Percentiles rank a stretch among this genome's conserved stretches.
Evolutionary conservation across 805 yeast species (phyloP).

Genomic region (Wickerhamiella vanderwaltii): DNA sequence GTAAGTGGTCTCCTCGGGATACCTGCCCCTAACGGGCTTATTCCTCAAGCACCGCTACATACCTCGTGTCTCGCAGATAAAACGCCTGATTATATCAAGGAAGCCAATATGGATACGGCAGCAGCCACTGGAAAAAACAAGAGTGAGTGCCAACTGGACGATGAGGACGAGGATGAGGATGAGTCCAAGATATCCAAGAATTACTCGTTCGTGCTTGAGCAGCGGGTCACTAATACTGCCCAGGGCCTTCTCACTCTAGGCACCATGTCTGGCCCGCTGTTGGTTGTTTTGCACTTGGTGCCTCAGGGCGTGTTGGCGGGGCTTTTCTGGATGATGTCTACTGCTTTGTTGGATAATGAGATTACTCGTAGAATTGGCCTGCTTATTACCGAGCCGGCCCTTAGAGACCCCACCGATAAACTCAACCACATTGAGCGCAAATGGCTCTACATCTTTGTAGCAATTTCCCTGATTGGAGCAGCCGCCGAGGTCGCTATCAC

Average conservation of each 20-base stretch:
- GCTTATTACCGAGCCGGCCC: conserved; percentile 45
- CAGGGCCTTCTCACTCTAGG: conserved; percentile 80
- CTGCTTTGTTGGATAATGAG: conserved; percentile 52
- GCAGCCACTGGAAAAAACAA: too few relatives aligned
- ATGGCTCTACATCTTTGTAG: conserved; percentile 41
- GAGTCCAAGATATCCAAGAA: too few relatives aligned
- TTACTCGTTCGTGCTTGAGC: conserved; percentile 60
- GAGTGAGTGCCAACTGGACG: conserved; percentile 16
- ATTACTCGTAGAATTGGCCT: conserved; percentile 52
- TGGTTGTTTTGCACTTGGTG: conserved; percentile 64
- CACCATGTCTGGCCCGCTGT: conserved; percentile 80
- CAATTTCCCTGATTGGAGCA: conserved; percentile 52
- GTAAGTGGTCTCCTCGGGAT: conserved; percentile 77
- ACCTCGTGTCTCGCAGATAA: conserved; percentile 48
- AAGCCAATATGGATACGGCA: conserved; percentile 21
- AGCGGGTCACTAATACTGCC: conserved; percentile 66
- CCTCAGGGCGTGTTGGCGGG: conserved; percentile 95
- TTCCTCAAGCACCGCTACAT: conserved; percentile 95
- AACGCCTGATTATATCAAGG: conserved; percentile 3
- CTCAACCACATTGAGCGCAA: conserved; percentile 27
- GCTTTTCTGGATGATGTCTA: conserved; percentile 84
- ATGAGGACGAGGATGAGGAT: conserved; percentile 17
- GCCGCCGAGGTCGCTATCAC: conserved; percentile 77
- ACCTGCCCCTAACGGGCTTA: conserved; percentile 93
- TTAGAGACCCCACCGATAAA: conserved; percentile 27